Evolutionary conservation across 306 rosid species (phyloP), one percentile per base, ranked within the genome.

Genomic region (Sophora flavescens): DNA sequence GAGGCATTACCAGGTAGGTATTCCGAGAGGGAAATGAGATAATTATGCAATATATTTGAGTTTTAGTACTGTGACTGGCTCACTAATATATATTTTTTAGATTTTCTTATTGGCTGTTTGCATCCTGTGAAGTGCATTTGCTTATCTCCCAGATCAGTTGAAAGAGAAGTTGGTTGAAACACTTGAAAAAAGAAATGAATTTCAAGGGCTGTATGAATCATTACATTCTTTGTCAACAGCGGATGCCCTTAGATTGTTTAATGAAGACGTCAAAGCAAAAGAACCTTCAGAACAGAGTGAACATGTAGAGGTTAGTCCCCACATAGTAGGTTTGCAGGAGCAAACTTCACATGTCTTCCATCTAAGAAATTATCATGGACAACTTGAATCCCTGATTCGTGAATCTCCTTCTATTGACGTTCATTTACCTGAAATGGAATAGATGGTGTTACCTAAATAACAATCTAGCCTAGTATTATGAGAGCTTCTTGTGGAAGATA

Each of bases 1-100:
- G 97, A 90, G 97, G 97, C 45, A 89, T 92, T 79, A 81, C 95
- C 54, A 87, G 97, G 96, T 91, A 85, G 90, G 97, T 91, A 86
- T 81, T 74, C 30, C 12, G 0, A 47, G 52, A 59, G 36, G 1
- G 15, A 69, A 44, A 36, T 48, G 4, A 59, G 70, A 28, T 58
- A 18, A 18, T 36, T 28, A 4, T 69, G 42, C 66, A 58, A 47
- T 26, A 50, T 75, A 41, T 48, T 78, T 38, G 41, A 70, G 33
- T 33, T 83, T 42, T 12, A 15, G 32, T 10, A 22, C n/a, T 63
- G 28, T 30, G 38, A 6, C 26, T 48, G 8, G 33, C 75, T 72
- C 22, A 17, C 74, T 76, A 42, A 64, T 60, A 4, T 15, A 48
- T 4, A n/a, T n/a, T n/a, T n/a, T n/a, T n/a, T n/a, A n/a, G n/a